Evolutionary conservation across 148 eudicot species (phyloP).

Genomic region (Nyssa sinensis): DNA sequence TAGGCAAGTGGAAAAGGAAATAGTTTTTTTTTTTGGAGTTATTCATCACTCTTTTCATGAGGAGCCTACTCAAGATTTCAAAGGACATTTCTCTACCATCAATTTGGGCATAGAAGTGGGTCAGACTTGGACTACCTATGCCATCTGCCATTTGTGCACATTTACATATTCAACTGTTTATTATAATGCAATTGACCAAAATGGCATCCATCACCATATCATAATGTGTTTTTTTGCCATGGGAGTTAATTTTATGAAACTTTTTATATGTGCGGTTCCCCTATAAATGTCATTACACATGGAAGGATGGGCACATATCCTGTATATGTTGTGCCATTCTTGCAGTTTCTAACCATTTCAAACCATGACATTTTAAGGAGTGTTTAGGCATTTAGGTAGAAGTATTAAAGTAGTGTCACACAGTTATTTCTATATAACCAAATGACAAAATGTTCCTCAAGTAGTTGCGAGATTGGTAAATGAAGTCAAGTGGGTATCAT

Average conservation of each 20-base stretch:
- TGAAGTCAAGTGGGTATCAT: background rate
- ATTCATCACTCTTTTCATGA: background rate
- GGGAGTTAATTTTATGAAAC: slow-evolving; percentile 10
- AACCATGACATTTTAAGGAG: background rate
- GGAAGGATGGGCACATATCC: slow-evolving; percentile 3
- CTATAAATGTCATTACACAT: background rate
- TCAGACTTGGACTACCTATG: slow-evolving; percentile 27
- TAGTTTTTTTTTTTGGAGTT: background rate
- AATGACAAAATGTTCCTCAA: background rate
- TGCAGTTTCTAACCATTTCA: background rate
- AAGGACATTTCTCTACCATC: slow-evolving; percentile 6
- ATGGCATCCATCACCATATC: slow-evolving; percentile 1
- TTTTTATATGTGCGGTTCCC: background rate
- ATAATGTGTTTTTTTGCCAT: slow-evolving; percentile 5
- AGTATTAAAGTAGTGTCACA: background rate
- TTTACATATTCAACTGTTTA: slow-evolving; percentile 12
- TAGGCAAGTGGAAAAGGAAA: background rate
- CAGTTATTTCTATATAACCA: background rate
- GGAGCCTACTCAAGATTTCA: slow-evolving; percentile 8
- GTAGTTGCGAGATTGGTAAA: background rate
- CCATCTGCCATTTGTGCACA: slow-evolving; percentile 17
- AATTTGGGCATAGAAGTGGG: slow-evolving; percentile 10
- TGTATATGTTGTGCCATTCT: background rate
- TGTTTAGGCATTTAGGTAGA: background rate
- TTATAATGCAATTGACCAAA: slow-evolving; percentile 17